Evolutionary conservation across 208 protist genomes (phyloP), one percentile per base, ranked within the genome.

Genomic region (Phytomonas sp.): DNA sequence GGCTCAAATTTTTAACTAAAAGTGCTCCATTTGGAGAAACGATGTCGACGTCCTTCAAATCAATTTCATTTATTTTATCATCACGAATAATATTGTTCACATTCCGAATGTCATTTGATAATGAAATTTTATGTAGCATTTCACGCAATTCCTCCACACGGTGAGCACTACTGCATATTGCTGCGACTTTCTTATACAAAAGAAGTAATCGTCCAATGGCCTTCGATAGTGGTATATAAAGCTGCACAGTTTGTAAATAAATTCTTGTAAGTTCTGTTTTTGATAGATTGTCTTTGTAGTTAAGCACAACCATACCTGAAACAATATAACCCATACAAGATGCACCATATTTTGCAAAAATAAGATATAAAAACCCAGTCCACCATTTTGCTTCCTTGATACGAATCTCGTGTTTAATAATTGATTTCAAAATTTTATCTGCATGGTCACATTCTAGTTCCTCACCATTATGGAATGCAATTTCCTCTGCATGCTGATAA

Each of bases 381-480:
- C 79, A 75, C 75, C 82, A 91, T 72, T 97, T 94, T 29, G 78
- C 66, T 3, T 79, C 70, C 70, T 94, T 94, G 63, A 95, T 89
- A 31, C 77, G 75, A 60, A 69, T 67, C 72, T 94, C 86, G 61
- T 93, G 76, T 31, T 78, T 73, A 12, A 86, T 69, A 67, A 94
- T 83, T 23, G 79, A 88, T 33, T 76, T 52, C 31, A 96, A 66
- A 45, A 91, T 66, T n/a, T 76, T 75, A 23, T 93, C 84, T 29
- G 83, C 81, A 64, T 94, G 87, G 69, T 83, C 74, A 3, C 82
- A 69, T 75, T 97, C 93, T n/a, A 89, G 63, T 29, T 86, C 80
- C 59, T 89, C 91, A 37, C 93, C 93, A 40, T 87, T 82, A 65
- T 95, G 96, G 68, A 97, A 97, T 12, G 93, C 89, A 49, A 97